Evolutionary conservation across 768 basidiomycete species (phyloP).

Genomic region (Tylopilus sp.): DNA sequence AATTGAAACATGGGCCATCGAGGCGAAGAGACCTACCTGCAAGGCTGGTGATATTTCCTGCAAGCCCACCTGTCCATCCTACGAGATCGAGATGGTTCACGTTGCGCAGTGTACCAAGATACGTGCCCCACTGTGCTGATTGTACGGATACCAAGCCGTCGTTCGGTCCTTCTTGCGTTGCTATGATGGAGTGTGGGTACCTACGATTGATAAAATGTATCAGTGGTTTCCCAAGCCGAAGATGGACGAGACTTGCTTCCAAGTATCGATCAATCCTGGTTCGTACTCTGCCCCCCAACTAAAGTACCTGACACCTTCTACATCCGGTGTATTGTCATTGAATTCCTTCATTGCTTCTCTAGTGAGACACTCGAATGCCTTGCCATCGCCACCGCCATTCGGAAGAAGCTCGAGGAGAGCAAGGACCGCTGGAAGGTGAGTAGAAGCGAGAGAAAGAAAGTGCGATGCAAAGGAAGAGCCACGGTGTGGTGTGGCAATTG

Average conservation of each 20-base stretch:
- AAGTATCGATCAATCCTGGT: slow-evolving; percentile 89
- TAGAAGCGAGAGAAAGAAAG: slow-evolving; percentile 69
- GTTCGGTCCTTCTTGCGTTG: slow-evolving; percentile 87
- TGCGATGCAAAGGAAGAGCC: slow-evolving; percentile 94
- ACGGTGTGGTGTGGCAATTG: slow-evolving; percentile 92
- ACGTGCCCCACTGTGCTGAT: slow-evolving; percentile 92
- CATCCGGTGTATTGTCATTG: slow-evolving; percentile 82
- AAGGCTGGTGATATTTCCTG: slow-evolving; percentile 25
- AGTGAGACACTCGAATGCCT: slow-evolving; percentile 88
- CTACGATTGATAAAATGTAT: slow-evolving; percentile 10
- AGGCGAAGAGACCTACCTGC: slow-evolving; percentile 9
- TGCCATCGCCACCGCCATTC: slow-evolving; percentile 92
- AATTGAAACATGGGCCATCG: neutral
- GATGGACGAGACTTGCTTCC: slow-evolving; percentile 46
- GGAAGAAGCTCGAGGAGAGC: slow-evolving; percentile 79
- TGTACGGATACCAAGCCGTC: slow-evolving; percentile 90
- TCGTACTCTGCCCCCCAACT: slow-evolving; percentile 93
- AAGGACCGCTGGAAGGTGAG: slow-evolving; percentile 66
- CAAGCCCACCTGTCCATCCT: slow-evolving; percentile 67
- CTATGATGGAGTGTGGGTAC: slow-evolving; percentile 77
- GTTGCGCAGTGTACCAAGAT: slow-evolving; percentile 85
- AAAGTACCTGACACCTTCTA: slow-evolving; percentile 78
- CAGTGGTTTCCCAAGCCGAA: neutral
- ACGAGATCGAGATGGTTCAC: slow-evolving; percentile 94
- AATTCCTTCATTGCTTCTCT: slow-evolving; percentile 82